Base-by-base conservation (phyloP, 257 asterid species). In the Datura wrightii region DNA sequence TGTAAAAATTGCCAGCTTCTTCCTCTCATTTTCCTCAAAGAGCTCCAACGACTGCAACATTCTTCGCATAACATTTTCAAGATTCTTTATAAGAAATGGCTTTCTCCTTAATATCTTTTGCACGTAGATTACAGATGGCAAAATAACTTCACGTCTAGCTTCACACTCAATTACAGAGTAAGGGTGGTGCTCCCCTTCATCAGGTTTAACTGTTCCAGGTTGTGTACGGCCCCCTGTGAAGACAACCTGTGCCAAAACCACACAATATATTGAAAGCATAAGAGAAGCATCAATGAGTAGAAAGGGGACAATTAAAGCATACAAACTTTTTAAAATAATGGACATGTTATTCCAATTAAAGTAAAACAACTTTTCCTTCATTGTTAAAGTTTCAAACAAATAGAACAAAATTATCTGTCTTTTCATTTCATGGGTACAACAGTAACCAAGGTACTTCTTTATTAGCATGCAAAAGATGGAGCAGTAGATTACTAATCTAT, bases 221-320 rank as follows among this genome's bases (percentile, higher is more conserved):
- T 97, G 99, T n/a, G 98, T 94, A 62, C 98, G 99, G 24, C 93
- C 92, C 37, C 99, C 99, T 71, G 93, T 93, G 90, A 97, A 97
- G 86, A 91, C 93, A 62, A 97, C 98, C 99, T 97, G 88, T 6
- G 87, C 83, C 80, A 48, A 87, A 4, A 62, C 84, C 84, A 88
- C 42, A 62, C n/a, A n/a, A 78, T 31, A 50, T 54, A 78, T 8
- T 56, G 31, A 2, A 56, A 15, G 62, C 62, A 8, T 56, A 56
- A 56, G 3, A 5, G 62, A 56, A 18, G 62, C 62, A 16, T 7
- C 24, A 56, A 56, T 15, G 10, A 56, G 24, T 56, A 56, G 62
- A 16, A 56, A 48, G 53, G 53, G 8, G 8, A 48, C 53, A 48
- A 55, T 55, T 55, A 55, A 55, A 55, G 31, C 48, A 78, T 56